Conservation (phyloP, 2,329 filamentous ascomycete genomes). For the Diaporthe sp. region DNA sequence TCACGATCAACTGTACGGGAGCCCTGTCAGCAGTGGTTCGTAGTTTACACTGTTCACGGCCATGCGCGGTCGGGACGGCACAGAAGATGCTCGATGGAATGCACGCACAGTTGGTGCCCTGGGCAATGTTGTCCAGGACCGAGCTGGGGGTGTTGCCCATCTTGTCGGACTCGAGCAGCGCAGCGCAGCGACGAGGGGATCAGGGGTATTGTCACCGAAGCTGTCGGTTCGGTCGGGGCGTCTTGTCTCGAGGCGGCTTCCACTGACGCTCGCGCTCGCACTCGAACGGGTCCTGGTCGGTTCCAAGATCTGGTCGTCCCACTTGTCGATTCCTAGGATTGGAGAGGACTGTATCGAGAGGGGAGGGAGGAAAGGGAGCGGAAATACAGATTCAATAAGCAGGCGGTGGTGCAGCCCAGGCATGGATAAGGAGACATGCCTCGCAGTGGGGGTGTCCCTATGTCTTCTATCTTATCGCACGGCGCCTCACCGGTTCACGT, state of each 20-base stretch:
- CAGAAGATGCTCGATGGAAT: neutral
- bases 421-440: constrained; percentile 21
- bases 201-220: constrained; percentile 13
- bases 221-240: neutral
- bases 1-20: constrained; percentile 85
- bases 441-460: constrained; percentile 25
- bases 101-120: constrained; percentile 89
- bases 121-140: constrained; percentile 95
- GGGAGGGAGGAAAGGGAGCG: neutral
- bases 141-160: constrained; percentile 80
- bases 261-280: constrained; percentile 29
- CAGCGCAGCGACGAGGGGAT: constrained; percentile 6
- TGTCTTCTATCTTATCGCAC: constrained; percentile 31
- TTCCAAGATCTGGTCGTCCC: neutral
- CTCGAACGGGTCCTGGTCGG: constrained; percentile 30
- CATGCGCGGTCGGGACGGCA: neutral
- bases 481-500: constrained; percentile 30
- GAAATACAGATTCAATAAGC: constrained; percentile 4
- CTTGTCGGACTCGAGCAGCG: constrained; percentile 31
- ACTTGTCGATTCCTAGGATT: neutral
- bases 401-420: constrained; percentile 8
- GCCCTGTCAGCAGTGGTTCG: neutral
- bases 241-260: constrained; percentile 18
- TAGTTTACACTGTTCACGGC: neutral
- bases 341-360: neutral